Percentiles rank a stretch among this genome's conserved stretches.
phyloP scores from a whole-genome alignment of 2,329 filamentous ascomycete species.

The Claviceps digitariae region DNA sequence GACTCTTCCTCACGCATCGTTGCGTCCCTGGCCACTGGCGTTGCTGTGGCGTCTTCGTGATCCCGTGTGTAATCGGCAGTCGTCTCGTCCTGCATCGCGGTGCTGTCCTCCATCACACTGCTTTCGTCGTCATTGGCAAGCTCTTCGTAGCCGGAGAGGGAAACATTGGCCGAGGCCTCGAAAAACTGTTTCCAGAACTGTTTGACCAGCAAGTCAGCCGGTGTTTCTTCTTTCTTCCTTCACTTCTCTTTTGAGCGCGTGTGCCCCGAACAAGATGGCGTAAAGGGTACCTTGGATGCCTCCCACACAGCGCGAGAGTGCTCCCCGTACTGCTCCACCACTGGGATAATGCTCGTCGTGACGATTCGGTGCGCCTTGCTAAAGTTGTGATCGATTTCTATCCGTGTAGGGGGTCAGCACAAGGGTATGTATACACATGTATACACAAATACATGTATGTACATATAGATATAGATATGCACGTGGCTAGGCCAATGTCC shows the following conservation, averaged over 20 bases:
- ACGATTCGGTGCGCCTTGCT: slow-evolving; percentile 94
- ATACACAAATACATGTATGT: no score
- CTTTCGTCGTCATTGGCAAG: slow-evolving; percentile 53
- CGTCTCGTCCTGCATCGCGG: slow-evolving; percentile 42
- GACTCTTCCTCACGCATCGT: slow-evolving; percentile 43
- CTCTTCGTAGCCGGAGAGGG: slow-evolving; percentile 88
- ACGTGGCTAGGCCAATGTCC: background rate
- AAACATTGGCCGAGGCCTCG: slow-evolving; percentile 94
- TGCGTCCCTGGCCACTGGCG: slow-evolving; percentile 20
- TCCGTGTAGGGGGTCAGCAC: slow-evolving; percentile 2
- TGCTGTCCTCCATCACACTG: slow-evolving; percentile 35
- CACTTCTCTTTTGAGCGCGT: no score
- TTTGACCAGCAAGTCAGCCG: background rate
- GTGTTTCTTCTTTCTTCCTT: no score
- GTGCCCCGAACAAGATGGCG: background rate
- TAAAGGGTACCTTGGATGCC: slow-evolving; percentile 63
- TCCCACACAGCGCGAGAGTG: slow-evolving; percentile 94
- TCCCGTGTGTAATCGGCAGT: slow-evolving; percentile 33
- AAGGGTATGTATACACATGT: background rate
- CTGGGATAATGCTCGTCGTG: slow-evolving; percentile 78
- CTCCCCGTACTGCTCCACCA: slow-evolving; percentile 90
- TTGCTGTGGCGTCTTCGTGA: slow-evolving; percentile 25
- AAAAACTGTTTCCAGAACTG: slow-evolving; percentile 99
- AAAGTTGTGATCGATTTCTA: slow-evolving; percentile 98
- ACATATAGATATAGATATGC: no score